A percentile compares a stretch with the other conserved stretches of the same genome.
phyloP scores from a whole-genome alignment of 805 yeast species.

The Yamadazyma insecticola region DNA sequence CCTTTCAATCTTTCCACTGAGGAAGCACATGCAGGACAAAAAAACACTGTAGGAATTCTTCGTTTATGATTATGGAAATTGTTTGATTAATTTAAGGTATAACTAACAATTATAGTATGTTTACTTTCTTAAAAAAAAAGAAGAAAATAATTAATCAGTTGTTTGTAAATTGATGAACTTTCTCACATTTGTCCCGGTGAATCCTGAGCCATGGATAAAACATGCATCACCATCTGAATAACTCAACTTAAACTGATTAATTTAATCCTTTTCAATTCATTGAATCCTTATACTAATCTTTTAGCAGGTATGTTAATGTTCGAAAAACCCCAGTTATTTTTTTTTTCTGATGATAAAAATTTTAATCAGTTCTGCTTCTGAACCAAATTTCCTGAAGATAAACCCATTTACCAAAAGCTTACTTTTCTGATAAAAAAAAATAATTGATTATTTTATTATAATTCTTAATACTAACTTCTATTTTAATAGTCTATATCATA shows the following conservation, averaged over 20 bases:
- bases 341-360: conserved; percentile 56
- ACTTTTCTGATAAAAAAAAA: background rate
- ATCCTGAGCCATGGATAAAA: conserved; percentile 73
- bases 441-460: background rate
- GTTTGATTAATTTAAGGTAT: background rate
- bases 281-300: conserved; percentile 3
- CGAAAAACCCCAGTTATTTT: background rate
- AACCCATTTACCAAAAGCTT: conserved; percentile 12
- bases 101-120: conserved; percentile 1
- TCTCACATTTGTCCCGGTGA: conserved; percentile 43
- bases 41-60: conserved; percentile 69
- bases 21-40: conserved; percentile 77
- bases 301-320: background rate
- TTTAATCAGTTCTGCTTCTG: conserved; percentile 97
- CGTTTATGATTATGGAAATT: conserved; percentile 70
- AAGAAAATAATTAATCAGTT: too few species aligned
- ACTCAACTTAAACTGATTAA: background rate
- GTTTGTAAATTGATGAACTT: conserved; percentile 25
- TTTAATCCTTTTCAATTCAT: background rate
- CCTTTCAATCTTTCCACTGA: conserved; percentile 49
- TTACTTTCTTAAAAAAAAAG: too few species aligned
- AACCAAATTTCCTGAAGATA: conserved; percentile 78
- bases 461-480: background rate
- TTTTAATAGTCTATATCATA: background rate
- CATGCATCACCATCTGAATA: conserved; percentile 99